Conservation (phyloP, 2,329 filamentous ascomycete genomes). For the Stachybotrys chlorohalonatus region DNA sequence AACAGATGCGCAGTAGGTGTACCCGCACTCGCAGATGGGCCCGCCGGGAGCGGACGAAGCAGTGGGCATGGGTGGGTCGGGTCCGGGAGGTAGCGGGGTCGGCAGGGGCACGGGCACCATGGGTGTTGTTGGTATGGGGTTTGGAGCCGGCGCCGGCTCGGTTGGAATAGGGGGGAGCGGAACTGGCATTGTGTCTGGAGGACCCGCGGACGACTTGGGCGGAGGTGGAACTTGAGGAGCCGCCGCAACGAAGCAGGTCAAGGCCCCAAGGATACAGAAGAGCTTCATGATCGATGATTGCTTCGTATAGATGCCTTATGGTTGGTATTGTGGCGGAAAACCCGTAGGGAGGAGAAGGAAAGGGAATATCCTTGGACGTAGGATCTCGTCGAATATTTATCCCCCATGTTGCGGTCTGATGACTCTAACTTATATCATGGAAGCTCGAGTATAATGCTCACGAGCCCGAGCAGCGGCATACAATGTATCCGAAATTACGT, state of each 20-base stretch:
- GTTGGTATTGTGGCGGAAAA: too few species aligned
- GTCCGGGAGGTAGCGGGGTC: conserved; percentile 9
- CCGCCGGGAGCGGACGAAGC: conserved; percentile 11
- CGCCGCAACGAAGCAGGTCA: conserved; percentile 13
- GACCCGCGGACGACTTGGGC: conserved; percentile 5
- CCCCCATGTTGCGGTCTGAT: neutral
- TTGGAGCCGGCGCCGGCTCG: conserved; percentile 12
- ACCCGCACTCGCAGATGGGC: conserved; percentile 29
- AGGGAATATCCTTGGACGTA: too few species aligned
- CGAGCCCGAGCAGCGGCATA: neutral
- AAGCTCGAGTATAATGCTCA: neutral
- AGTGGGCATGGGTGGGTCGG: conserved; percentile 6
- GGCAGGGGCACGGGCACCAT: conserved; percentile 3
- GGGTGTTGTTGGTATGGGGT: conserved; percentile 4
- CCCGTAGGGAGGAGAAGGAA: too few species aligned
- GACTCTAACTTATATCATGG: neutral
- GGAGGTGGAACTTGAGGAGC: conserved; percentile 13
- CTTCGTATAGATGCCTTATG: neutral
- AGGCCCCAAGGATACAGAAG: conserved; percentile 8
- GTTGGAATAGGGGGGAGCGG: conserved; percentile 8
- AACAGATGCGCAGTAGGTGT: conserved; percentile 31
- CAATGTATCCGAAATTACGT: neutral
- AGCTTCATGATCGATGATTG: conserved; percentile 14
- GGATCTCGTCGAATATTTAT: neutral
- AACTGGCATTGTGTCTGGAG: conserved; percentile 6